Base-by-base conservation (phyloP, 129 eudicot species). In the Chrysanthemum seticuspe region DNA sequence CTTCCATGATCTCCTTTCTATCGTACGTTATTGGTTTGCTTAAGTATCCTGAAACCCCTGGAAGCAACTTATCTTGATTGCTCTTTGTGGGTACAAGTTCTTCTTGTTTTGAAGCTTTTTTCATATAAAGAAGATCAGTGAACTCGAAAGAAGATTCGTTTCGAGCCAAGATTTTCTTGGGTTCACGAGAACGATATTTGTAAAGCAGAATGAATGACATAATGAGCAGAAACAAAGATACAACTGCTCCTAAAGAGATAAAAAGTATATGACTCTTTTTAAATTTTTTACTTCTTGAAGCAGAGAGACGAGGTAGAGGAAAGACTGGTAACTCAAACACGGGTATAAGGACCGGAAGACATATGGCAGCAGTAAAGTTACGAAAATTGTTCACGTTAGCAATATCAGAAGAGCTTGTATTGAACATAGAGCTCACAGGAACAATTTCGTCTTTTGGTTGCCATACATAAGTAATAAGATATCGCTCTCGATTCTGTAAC, bases 391-490 rank as follows among this genome's bases (percentile, higher is more conserved):
- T 86, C 71, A 74, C 92, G 1, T 7, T 44, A 13, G 58, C 82
- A 71, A 86, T 71, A 74, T 76, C 88, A 29, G 54, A 23, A n/a
- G 72, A 44, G 4, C 89, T 74, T 36, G 92, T 73, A 47, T 84
- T 82, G 57, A 91, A 91, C 84, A 81, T 68, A 7, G 63, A 31
- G 70, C 92, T 86, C 45, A 91, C 92, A 14, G 78, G 49, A 50
- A 40, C 45, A 36, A 88, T 54, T 27, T 86, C 73, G 25, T 88
- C 97, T 50, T 76, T 82, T 4, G 92, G 97, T 79, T 91, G 96
- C 95, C 95, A 88, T 23, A 86, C 85, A 62, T 91, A 91, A 62
- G 96, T 83, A 31, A 88, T 81, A 64, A 88, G 88, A 72, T 75
- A 82, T 8, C 40, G 48, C 19, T 84, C 63, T 49, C 78, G 80